Evolutionary conservation across 2,329 filamentous ascomycete genomes (phyloP).

Genomic region (Kalaharituber pfeilii): DNA sequence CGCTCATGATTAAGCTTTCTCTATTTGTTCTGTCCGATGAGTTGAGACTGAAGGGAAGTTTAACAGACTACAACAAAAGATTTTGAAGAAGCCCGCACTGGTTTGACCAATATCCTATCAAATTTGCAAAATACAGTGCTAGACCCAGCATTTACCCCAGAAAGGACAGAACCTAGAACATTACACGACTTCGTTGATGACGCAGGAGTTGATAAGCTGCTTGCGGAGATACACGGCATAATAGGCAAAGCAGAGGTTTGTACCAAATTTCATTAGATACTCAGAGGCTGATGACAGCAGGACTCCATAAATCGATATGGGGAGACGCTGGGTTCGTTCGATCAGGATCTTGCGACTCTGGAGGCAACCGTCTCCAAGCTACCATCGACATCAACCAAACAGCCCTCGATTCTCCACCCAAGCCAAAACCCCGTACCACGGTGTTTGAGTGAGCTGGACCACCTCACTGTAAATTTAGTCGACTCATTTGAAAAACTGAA

Average conservation of each 20-base stretch:
- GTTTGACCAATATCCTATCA: conserved; percentile 39
- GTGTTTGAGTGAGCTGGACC: conserved; percentile 33
- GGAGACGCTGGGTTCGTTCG: conserved; percentile 29
- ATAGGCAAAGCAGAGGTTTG: conserved; percentile 34
- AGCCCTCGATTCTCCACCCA: conserved; percentile 22
- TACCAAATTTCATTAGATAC: background rate
- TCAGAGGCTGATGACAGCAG: background rate
- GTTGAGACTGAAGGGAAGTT: conserved; percentile 24
- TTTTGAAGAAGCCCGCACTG: conserved; percentile 42
- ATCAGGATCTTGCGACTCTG: conserved; percentile 26
- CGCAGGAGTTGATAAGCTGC: conserved; percentile 37
- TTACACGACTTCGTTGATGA: conserved; percentile 52
- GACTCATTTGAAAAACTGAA: conserved; percentile 35
- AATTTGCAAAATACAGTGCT: conserved; percentile 41
- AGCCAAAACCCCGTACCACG: conserved; percentile 27
- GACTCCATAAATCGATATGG: background rate
- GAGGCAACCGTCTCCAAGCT: conserved; percentile 10
- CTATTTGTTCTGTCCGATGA: conserved; percentile 29
- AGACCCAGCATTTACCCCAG: conserved; percentile 38
- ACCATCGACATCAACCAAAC: conserved; percentile 11
- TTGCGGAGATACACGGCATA: conserved; percentile 26
- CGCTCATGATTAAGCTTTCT: too few relatives aligned
- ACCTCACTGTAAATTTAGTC: conserved; percentile 35
- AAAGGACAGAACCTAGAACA: conserved; percentile 34
- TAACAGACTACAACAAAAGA: conserved; percentile 33